A percentile compares a stretch with the other conserved stretches of the same genome.
Conservation (phyloP, 2,329 filamentous ascomycete species). For the Sporothrix variecibatus region DNA sequence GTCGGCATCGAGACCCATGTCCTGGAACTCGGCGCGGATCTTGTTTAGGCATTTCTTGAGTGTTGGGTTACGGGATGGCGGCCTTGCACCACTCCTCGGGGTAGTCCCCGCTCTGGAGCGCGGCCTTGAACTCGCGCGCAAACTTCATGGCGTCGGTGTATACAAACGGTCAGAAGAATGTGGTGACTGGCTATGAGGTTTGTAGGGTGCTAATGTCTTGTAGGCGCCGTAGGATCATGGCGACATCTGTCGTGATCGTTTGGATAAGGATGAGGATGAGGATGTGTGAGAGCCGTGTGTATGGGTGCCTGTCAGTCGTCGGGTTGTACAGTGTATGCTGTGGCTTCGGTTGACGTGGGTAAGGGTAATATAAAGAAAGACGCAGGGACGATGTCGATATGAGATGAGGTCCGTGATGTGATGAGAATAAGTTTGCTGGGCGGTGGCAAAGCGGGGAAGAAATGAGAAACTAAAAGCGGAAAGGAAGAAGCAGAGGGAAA, state of each 20-base stretch:
- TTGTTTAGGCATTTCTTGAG: slow-evolving; percentile 89
- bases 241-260: background rate
- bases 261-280: too few relatives aligned
- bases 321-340: background rate
- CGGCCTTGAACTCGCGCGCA: slow-evolving; percentile 72
- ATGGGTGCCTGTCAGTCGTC: background rate
- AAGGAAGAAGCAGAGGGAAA: background rate
- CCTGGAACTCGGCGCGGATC: slow-evolving; percentile 69
- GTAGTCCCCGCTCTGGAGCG: slow-evolving; percentile 62
- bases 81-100: slow-evolving; percentile 71
- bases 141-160: slow-evolving; percentile 71
- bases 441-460: background rate
- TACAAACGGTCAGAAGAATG: background rate
- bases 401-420: background rate
- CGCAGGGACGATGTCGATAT: background rate
- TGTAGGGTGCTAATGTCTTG: background rate
- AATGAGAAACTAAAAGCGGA: background rate
- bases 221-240: slow-evolving; percentile 22
- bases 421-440: background rate
- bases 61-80: slow-evolving; percentile 81
- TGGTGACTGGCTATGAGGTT: background rate
- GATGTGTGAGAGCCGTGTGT: background rate
- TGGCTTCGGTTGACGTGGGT: background rate
- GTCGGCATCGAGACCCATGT: slow-evolving; percentile 70
- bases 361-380: background rate